Base-by-base conservation (phyloP, 1,139 yeast species). In the Zygotorulaspora mrakii region DNA sequence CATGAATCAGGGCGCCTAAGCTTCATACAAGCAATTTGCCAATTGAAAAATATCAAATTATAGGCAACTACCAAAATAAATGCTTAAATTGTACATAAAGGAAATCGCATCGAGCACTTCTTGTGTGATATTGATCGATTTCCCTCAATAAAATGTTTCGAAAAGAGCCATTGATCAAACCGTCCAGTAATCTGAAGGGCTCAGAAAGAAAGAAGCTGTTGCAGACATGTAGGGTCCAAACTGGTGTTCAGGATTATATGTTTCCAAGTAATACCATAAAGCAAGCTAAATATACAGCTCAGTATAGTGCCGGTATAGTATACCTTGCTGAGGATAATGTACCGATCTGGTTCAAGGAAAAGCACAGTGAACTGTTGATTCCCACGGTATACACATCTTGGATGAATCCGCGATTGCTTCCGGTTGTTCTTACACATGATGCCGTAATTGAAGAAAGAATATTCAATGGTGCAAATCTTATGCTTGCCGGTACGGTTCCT, bases 401-500 rank as follows among this genome's bases (percentile, higher is more conserved):
- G 94, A 69, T 70, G 22, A 71, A 76, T 31, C 88, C 91, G 0
- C 73, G 66, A 46, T 44, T 87, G 7, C 53, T 86, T 18, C 95
- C 95, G 0, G 58, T 71, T 2, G 74, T 89, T 2, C 62, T 67
- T 40, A 89, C 96, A 0, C 91, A 86, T 57, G 76, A 77, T 9
- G 77, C 73, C 52, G 96, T 91, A 2, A 70, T 89, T 13, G 75
- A 75, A 41, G 67, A 59, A 11, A 52, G 57, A 20, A 44, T 69
- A 12, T 64, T 88, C 20, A 77, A 76, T 45, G 96, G 96, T 6
- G 96, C 97, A 0, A 82, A 89, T 59, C 69, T 91, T 53, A 89
- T 91, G 96, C 69, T 85, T 24, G 94, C 95, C 0, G 98, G 98
- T 0, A 78, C 91, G 2, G 69, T 84, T 5, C 84, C 87, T 0